Base-by-base conservation (phyloP, 768 basidiomycete genomes). In the Suillus americanus region DNA sequence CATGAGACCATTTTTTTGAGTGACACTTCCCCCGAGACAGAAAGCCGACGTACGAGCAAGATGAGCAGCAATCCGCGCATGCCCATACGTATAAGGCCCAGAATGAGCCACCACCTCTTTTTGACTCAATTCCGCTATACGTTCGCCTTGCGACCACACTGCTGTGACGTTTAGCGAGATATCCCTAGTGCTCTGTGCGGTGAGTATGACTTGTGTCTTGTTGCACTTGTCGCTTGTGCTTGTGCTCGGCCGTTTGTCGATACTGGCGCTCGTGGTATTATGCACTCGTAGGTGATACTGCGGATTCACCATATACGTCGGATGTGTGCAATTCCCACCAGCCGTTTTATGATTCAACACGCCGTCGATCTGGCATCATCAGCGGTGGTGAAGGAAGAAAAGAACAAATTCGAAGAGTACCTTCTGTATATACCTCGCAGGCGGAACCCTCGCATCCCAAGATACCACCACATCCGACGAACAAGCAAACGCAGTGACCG, bases 221-320 rank as follows among this genome's bases (percentile, higher is more conserved):
- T 68, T 61, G 46, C 20, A 14, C 30, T 59, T n/a, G 13, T 30
- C 56, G 28, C 33, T 30, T 20, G 59, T 10, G 7, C 50, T 23
- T 7, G 28, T 28, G 25, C 28, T 30, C 16, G 14, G 41, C 13
- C 51, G 54, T 12, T 55, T 30, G 28, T 23, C 30, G 51, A 20
- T 30, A n/a, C 38, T 37, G 16, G 60, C 5, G 7, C 48, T n/a
- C 10, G 62, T 14, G 4, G 76, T 70, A 5, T 84, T 78, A 61
- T 82, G 78, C 23, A 97, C 77, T 8, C 77, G 82, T 16, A 98
- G 79, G 62, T 83, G 82, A 75, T 93, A 98, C 71, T 97, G 94
- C 0, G 96, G 96, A 72, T 98, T 99, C 57, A 85, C 75, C 88
- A 97, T 91, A 75, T 91, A 97, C 0, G 90, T 89, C 1, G 92